Conservation (phyloP, 805 yeast species). For the Monosporozyma solicola region DNA sequence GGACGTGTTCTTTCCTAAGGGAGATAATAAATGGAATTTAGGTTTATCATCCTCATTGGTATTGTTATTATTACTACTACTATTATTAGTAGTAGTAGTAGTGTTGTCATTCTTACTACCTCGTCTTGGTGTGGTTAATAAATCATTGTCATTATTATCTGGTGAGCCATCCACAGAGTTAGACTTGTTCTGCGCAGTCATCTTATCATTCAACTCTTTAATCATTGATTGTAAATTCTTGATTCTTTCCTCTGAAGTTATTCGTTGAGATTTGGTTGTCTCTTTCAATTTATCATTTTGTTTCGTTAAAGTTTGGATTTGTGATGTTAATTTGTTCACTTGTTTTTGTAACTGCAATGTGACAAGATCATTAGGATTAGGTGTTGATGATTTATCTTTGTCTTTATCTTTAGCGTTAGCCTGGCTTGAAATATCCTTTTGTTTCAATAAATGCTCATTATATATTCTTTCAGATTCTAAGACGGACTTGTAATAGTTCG, state of each 20-base stretch:
- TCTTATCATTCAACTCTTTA: neutral
- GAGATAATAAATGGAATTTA: conserved; percentile 19
- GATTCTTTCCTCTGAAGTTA: neutral
- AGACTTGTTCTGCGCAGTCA: neutral
- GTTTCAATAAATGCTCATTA: conserved; percentile 3
- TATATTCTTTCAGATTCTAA: conserved; percentile 22
- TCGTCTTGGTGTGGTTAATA: neutral
- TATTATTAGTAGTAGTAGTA: conserved; percentile 9
- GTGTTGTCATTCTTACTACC: neutral
- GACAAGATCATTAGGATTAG: conserved; percentile 14
- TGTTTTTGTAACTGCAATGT: conserved; percentile 30
- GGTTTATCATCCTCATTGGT: neutral
- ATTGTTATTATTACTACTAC: conserved; percentile 1
- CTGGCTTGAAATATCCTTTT: neutral
- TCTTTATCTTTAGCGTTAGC: neutral
- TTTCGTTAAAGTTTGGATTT: conserved; percentile 23
- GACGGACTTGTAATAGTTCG: conserved; percentile 25
- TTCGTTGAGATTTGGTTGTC: conserved; percentile 19
- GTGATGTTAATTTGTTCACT: conserved; percentile 27
- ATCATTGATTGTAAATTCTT: neutral
- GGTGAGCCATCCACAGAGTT: neutral
- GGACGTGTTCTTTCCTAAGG: conserved; percentile 14
- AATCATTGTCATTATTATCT: neutral
- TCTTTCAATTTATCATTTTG: conserved; percentile 27
- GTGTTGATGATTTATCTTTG: neutral